Evolutionary conservation across 371 early-diverging fungal species (phyloP).

Genomic region (Lichtheimia ramosa): DNA sequence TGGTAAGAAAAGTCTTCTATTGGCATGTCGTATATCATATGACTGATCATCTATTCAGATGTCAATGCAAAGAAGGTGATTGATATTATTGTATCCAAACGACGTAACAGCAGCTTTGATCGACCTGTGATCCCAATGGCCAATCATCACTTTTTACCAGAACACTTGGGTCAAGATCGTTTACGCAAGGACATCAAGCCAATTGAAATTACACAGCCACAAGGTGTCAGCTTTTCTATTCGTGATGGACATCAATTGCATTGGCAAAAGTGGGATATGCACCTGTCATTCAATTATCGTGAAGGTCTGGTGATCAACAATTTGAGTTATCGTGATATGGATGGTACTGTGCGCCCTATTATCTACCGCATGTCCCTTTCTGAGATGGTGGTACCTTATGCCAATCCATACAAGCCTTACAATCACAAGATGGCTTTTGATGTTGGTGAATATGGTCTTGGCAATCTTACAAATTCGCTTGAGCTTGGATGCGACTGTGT

Average conservation of each 20-base stretch:
- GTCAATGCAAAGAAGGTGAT: conserved; percentile 33
- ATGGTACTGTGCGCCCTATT: conserved; percentile 31
- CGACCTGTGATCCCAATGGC: conserved; percentile 38
- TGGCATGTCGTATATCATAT: not conserved
- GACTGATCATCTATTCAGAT: conserved; percentile 15
- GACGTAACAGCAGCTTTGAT: conserved; percentile 35
- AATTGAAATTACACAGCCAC: conserved; percentile 45
- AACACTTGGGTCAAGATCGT: conserved; percentile 38
- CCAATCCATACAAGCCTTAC: conserved; percentile 43
- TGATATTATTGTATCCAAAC: conserved; percentile 32
- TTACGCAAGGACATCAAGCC: conserved; percentile 49
- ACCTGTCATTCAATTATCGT: conserved; percentile 48
- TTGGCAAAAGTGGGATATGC: conserved; percentile 55
- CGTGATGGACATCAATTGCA: conserved; percentile 34
- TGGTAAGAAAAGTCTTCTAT: conserved; percentile 19
- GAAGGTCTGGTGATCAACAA: conserved; percentile 51
- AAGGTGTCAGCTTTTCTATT: conserved; percentile 49
- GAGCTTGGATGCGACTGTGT: conserved; percentile 51
- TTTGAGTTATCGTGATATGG: conserved; percentile 43
- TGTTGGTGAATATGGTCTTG: conserved; percentile 52
- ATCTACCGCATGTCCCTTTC: conserved; percentile 45
- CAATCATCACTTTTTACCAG: conserved; percentile 44
- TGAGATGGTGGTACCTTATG: conserved; percentile 56
- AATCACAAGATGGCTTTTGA: conserved; percentile 51
- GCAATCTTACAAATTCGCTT: conserved; percentile 40